Base-by-base conservation (phyloP, 352 stramenopile genomes). In the Phytopythium cucurbitacearum region DNA sequence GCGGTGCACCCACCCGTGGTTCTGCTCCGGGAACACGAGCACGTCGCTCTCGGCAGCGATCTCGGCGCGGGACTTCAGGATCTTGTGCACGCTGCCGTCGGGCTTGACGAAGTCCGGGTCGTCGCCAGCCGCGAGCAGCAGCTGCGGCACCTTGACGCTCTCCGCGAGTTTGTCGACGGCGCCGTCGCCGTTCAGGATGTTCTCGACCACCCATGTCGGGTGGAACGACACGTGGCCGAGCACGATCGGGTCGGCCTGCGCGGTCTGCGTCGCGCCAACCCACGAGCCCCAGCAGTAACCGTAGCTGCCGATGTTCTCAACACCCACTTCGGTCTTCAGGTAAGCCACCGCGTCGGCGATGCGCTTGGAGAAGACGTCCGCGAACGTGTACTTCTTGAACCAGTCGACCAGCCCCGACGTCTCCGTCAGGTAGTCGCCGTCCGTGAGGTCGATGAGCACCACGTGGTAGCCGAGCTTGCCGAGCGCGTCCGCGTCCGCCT, bases 231-330 rank as follows among this genome's bases (percentile, higher is more conserved):
- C 69, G 68, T 91, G 77, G 50, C 73, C 78, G 32, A 65, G 32
- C 9, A 93, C 69, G 4, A 74, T 51, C 4, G 81, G 72, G 40
- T 79, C 57, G 11, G 58, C 64, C 21, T 64, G 61, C 35, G 81
- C 51, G 1, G 72, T 83, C 50, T 70, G 62, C 51, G 69, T 85
- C 37, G 78, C 72, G 10, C 81, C 78, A 34, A 89, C 75, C 78
- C 79, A 93, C 46, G 78, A 82, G 39, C 83, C 80, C 78, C 78
- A 93, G 78, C 83, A 93, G 69, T 91, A 91, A 53, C 83, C 83
- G 57, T 91, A 91, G 62, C 74, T 89, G 39, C 69, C 74, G 45
- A 94, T 64, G 40, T 62, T 72, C 64, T 87, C 67, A 33, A 64
- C 83, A 6, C 67, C 65, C 36, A 64, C 79, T 46, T 91, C 73